Evolutionary conservation across 305 asterid species (phyloP).

Genomic region (Striga hermonthica): DNA sequence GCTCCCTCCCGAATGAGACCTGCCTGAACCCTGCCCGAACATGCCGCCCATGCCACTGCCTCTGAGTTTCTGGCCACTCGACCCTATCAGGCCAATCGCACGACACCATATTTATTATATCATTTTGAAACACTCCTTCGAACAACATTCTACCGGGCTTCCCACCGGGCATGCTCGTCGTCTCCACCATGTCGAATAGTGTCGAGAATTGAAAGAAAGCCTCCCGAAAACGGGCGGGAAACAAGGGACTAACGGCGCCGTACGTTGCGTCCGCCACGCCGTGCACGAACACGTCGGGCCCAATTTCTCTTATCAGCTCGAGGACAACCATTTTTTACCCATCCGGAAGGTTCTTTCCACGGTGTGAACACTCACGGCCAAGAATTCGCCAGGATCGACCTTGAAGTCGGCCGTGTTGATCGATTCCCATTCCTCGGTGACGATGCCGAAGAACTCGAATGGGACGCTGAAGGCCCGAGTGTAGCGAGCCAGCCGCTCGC

Average conservation of each 20-base stretch:
- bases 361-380: too few relatives aligned
- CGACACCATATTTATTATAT: neutral
- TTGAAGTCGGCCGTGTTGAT: too few relatives aligned
- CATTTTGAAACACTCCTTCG: constrained; percentile 77
- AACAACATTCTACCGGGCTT: constrained; percentile 23
- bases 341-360: too few relatives aligned
- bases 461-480: neutral
- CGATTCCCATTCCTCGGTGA: too few relatives aligned
- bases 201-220: constrained; percentile 79
- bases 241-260: constrained; percentile 74
- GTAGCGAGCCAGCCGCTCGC: neutral
- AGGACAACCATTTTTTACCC: too few relatives aligned
- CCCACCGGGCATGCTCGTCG: constrained; percentile 18
- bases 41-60: constrained; percentile 54
- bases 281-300: too few relatives aligned
- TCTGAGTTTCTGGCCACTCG: neutral
- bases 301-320: too few relatives aligned
- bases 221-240: constrained; percentile 68
- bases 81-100: constrained; percentile 14
- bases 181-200: constrained; percentile 72
- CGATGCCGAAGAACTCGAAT: too few relatives aligned
- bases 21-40: constrained; percentile 63
- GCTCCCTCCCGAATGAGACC: constrained; percentile 41
- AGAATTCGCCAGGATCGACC: too few relatives aligned
- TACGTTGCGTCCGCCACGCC: neutral